A percentile compares a stretch with the other conserved stretches of the same genome.
Conservation (phyloP, 169 alveolate species). For the Plasmodium reichenowi region DNA sequence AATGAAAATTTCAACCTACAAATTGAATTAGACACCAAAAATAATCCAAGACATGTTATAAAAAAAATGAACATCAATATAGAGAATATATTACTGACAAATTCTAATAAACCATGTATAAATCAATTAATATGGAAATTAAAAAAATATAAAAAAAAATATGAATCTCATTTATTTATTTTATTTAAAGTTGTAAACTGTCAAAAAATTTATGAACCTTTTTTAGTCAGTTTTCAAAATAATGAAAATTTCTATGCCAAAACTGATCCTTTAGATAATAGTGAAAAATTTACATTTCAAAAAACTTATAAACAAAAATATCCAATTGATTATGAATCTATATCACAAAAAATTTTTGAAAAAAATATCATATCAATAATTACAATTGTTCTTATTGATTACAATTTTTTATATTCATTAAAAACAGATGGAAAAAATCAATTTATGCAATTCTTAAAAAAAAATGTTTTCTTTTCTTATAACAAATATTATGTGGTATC, state of each 20-base stretch:
- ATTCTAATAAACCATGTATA: slow-evolving; percentile 30
- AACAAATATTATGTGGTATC: slow-evolving; percentile 35
- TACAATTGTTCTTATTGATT: slow-evolving; percentile 57
- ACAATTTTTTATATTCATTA: slow-evolving; percentile 15
- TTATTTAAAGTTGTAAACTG: slow-evolving; percentile 60
- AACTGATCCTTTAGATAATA: slow-evolving; percentile 12
- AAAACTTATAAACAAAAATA: slow-evolving; percentile 36
- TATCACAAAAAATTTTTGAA: slow-evolving; percentile 46
- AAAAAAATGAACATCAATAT: slow-evolving; percentile 18
- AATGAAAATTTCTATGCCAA: slow-evolving; percentile 51
- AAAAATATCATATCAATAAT: slow-evolving; percentile 26
- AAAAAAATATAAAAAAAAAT: slow-evolving; percentile 31
- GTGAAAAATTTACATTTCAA: slow-evolving; percentile 55
- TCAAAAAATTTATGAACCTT: slow-evolving; percentile 41
- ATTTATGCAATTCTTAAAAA: slow-evolving; percentile 6
- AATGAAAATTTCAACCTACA: slow-evolving; percentile 12
- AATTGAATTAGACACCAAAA: slow-evolving; percentile 31
- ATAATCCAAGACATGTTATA: slow-evolving; percentile 12
- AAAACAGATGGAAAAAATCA: not conserved
- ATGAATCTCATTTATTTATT: slow-evolving; percentile 56
- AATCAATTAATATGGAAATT: slow-evolving; percentile 14
- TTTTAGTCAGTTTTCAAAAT: slow-evolving; percentile 24
- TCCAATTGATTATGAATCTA: slow-evolving; percentile 26
- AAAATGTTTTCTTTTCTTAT: slow-evolving; percentile 8
- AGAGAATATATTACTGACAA: not conserved